Base-by-base conservation (phyloP, 768 basidiomycete genomes). In the Xerocomus brunneocitrinus region DNA sequence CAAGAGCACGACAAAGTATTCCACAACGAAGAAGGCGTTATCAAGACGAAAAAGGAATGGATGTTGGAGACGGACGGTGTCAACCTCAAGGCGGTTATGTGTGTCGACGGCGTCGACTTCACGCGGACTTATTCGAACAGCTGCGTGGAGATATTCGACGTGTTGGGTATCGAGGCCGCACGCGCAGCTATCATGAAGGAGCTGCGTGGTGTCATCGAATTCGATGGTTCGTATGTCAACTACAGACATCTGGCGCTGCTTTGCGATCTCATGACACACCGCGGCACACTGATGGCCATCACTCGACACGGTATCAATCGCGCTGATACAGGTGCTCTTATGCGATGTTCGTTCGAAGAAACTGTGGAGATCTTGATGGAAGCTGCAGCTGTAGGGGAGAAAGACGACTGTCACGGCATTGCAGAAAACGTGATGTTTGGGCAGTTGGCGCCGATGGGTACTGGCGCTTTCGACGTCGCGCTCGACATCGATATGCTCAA, bases 171-270 rank as follows among this genome's bases (percentile, higher is more conserved):
- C 19, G 19, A 19, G 19, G 19, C 19, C 19, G 19, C 19, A 19
- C 19, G 19, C 19, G 92, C 86, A 14, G 92, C 95, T 7, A 87
- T 99, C 62, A 84, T 97, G 80, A 91, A 80, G 74, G 97, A 99
- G 69, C 72, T 99, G 43, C 87, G 95, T 58, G 81, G 85, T 53
- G 97, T 98, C 68, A 97, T 99, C 72, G 95, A 98, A 72, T 98
- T 98, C 75, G 95, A 98, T 66, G 95, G 95, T 78, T 98, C 95
- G n/a, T 97, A 98, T 64, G 97, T 99, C 78, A 98, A 99, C 73
- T 98, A 95, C 72, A 85, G 97, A 50, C 97, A 99, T 71, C 79
- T 98, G 45, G 91, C 93, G 2, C 77, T 99, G n/a, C 82, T 99
- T 27, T 95, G 93, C 71, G 95, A 99, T 70, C 76, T 98, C 50